These are phyloP conservation scores for Mucor saturninus DNA, from an alignment of 371 early-diverging fungal genomes.

Conservation along the genomic window DNA sequence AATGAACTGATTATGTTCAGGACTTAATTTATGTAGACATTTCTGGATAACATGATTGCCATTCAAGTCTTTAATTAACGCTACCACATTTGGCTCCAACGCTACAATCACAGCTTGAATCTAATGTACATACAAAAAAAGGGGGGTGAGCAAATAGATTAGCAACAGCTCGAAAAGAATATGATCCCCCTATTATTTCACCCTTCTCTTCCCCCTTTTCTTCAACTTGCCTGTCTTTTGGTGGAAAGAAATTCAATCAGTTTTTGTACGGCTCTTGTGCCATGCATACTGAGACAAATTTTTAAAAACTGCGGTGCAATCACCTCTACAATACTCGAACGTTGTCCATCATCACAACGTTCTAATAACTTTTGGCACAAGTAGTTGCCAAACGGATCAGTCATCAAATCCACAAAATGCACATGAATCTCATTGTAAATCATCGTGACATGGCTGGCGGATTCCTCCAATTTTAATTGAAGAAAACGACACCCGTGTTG, in stretches of 20 bases:
- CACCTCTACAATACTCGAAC: conserved; percentile 69
- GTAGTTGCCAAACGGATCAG: conserved; percentile 93
- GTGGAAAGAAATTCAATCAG: conserved; percentile 84
- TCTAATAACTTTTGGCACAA: conserved; percentile 90
- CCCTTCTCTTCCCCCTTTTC: not conserved
- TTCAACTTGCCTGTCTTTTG: conserved; percentile 56
- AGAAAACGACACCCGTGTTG: conserved; percentile 91
- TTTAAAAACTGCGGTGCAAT: conserved; percentile 76
- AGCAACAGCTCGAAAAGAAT: too few relatives aligned
- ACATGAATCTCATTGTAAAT: conserved; percentile 78
- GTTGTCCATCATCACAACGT: conserved; percentile 75
- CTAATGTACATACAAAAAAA: conserved; percentile 29
- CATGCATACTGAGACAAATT: conserved; percentile 94
- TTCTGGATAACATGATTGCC: conserved; percentile 99
- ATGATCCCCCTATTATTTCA: too few relatives aligned
- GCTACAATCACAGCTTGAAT: conserved; percentile 75
- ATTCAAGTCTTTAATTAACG: conserved; percentile 93
- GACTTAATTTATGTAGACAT: conserved; percentile 79
- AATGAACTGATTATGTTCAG: conserved; percentile 85
- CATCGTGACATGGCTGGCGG: conserved; percentile 37
- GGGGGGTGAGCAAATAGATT: not conserved
- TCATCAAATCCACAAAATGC: conserved; percentile 84
- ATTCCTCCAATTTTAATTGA: conserved; percentile 78
- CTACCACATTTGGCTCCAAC: conserved; percentile 77
- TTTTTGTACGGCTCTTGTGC: conserved; percentile 96